Conservation (phyloP, 2,329 filamentous ascomycete species). For the Aspergillus udagawae region DNA sequence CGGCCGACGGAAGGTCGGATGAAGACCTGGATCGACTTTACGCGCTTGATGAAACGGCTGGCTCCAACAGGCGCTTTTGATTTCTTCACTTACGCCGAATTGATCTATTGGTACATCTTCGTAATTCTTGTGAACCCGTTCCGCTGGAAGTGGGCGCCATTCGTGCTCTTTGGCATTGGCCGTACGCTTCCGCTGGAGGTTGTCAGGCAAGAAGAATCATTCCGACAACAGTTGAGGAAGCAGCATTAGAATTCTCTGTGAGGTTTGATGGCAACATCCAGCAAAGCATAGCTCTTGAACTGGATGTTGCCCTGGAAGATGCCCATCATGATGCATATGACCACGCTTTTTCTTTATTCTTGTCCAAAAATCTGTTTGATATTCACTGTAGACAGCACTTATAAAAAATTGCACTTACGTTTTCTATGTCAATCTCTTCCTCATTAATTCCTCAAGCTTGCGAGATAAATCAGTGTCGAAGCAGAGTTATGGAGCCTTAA, state of each 20-base stretch:
- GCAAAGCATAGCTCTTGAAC: background rate
- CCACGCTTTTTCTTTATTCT: background rate
- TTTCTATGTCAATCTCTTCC: background rate
- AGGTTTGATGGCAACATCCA: background rate
- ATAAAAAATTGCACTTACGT: background rate
- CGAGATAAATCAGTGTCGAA: background rate
- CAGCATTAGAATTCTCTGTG: constrained; percentile 14
- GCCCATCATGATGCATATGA: background rate
- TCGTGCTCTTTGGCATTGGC: constrained; percentile 75
- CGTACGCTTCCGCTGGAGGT: constrained; percentile 61
- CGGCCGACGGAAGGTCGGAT: constrained; percentile 70
- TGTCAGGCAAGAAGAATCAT: constrained; percentile 60
- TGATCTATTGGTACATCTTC: constrained; percentile 82
- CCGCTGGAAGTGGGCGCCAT: constrained; percentile 83
- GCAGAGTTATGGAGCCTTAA: no score
- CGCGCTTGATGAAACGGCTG: constrained; percentile 62
- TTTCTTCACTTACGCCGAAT: constrained; percentile 83
- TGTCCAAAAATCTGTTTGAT: background rate
- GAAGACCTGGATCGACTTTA: constrained; percentile 85
- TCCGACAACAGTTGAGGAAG: constrained; percentile 25
- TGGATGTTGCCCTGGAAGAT: background rate
- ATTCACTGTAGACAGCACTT: background rate
- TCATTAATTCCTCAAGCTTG: background rate
- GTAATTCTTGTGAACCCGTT: constrained; percentile 78
- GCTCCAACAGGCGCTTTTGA: constrained; percentile 76